Percentiles rank a stretch among this genome's conserved stretches.
Conservation (phyloP, 2,329 filamentous ascomycete species). For the Fusarium sp. region DNA sequence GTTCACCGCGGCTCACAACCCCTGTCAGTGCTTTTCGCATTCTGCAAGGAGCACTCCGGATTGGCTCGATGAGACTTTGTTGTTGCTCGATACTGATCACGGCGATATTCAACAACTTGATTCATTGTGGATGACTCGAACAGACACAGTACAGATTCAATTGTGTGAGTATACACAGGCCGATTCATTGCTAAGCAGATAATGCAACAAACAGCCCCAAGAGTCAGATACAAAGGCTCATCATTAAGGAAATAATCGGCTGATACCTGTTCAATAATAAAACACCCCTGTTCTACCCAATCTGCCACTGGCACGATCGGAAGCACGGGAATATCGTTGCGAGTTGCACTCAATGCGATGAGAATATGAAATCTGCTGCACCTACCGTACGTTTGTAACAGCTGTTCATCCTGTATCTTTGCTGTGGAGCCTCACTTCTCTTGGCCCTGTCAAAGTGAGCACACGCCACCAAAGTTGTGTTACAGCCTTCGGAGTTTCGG, state of each 20-base stretch:
- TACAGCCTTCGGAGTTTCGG: slow-evolving; percentile 43
- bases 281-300: neutral
- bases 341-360: slow-evolving; percentile 14
- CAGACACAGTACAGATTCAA: neutral
- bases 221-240: too few relatives aligned
- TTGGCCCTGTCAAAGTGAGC: slow-evolving; percentile 13
- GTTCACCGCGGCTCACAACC: slow-evolving; percentile 41
- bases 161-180: too few relatives aligned
- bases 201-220: slow-evolving; percentile 2
- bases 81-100: neutral
- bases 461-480: slow-evolving; percentile 41
- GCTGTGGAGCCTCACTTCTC: slow-evolving; percentile 31
- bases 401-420: slow-evolving; percentile 38
- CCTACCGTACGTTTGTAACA: slow-evolving; percentile 32
- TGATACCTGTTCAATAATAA: slow-evolving; percentile 29
- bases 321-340: slow-evolving; percentile 14
- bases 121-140: neutral
- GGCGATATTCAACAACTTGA: neutral
- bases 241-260: slow-evolving; percentile 24
- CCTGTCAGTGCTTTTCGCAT: slow-evolving; percentile 30
- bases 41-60: slow-evolving; percentile 43
- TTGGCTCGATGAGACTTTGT: slow-evolving; percentile 18
- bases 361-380: slow-evolving; percentile 6
- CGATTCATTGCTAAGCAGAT: neutral
- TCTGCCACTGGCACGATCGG: slow-evolving; percentile 40